phyloP scores from a whole-genome alignment of 2,329 filamentous ascomycete genomes.

The Colletotrichum siamense region DNA sequence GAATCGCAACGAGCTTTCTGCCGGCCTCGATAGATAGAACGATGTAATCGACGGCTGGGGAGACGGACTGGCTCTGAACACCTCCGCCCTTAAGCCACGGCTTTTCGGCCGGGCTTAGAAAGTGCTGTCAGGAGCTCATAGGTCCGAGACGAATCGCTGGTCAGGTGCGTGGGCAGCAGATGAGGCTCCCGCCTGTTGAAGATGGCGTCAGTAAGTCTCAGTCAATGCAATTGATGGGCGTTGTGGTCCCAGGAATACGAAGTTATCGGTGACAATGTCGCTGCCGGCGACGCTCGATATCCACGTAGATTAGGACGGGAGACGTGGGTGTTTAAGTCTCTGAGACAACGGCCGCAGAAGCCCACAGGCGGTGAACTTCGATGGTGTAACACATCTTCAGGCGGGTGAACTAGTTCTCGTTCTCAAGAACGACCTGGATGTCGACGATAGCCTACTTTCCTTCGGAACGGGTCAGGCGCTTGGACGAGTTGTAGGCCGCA shows the following conservation, averaged over 20 bases:
- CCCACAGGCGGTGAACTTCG: not conserved
- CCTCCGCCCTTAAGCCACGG: not conserved
- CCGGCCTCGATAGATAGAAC: not conserved
- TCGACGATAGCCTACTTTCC: not conserved
- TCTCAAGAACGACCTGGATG: not conserved
- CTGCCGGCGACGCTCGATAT: not conserved
- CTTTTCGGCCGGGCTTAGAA: not conserved
- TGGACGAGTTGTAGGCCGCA: slow-evolving; percentile 27
- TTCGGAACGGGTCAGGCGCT: slow-evolving; percentile 23
- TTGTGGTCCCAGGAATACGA: not conserved
- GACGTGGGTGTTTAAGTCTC: not conserved
- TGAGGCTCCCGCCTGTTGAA: not conserved
- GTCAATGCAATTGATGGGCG: not conserved
- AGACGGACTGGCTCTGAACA: not conserved
- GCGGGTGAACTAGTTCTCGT: not conserved
- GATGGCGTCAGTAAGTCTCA: not conserved
- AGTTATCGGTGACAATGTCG: not conserved
- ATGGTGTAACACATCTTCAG: not conserved
- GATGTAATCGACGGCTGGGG: not conserved
- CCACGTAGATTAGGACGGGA: not conserved
- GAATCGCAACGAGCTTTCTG: not conserved
- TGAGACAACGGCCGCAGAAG: not conserved
- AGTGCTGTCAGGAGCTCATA: not conserved
- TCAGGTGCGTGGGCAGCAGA: not conserved
- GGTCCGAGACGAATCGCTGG: not conserved